A percentile compares a stretch with the other conserved stretches of the same genome.
Conservation (phyloP, 495 filamentous ascomycete species). For the Tirmania nivea region DNA sequence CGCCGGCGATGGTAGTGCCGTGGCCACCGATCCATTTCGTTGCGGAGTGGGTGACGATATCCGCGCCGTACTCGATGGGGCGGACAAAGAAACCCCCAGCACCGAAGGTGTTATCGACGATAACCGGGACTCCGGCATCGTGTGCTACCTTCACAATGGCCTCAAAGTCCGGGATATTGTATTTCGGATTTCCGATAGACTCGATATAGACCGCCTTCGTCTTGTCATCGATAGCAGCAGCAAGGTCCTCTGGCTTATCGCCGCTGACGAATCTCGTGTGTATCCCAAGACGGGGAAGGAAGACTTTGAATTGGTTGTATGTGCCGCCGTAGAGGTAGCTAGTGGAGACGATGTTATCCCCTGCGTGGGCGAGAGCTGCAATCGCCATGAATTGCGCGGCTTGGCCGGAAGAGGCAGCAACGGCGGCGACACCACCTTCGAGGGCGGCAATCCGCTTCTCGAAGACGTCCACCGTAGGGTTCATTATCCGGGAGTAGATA, state of each 20-base stretch:
- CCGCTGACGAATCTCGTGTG: conserved; percentile 74
- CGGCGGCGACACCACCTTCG: conserved; percentile 78
- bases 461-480: conserved; percentile 93
- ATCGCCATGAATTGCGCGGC: conserved; percentile 89
- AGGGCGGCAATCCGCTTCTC: conserved; percentile 93
- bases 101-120: conserved; percentile 96
- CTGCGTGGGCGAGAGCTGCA: conserved; percentile 54
- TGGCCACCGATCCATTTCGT: conserved; percentile 99
- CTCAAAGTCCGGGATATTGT: conserved; percentile 84
- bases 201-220: conserved; percentile 95
- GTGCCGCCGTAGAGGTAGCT: conserved; percentile 90
- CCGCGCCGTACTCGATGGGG: conserved; percentile 79
- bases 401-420: conserved; percentile 80
- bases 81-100: conserved; percentile 81
- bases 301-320: conserved; percentile 95
- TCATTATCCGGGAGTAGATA: conserved; percentile 97
- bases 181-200: conserved; percentile 85
- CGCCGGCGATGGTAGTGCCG: conserved; percentile 81
- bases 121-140: conserved; percentile 58
- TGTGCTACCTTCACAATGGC: conserved; percentile 61
- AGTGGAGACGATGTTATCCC: conserved; percentile 91
- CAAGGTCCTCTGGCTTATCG: conserved; percentile 66
- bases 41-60: conserved; percentile 81
- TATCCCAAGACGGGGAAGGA: conserved; percentile 71
- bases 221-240: conserved; percentile 71